Evolutionary conservation across 176 grass and related monocot genomes (phyloP).

Genomic region (Carex cristatella): DNA sequence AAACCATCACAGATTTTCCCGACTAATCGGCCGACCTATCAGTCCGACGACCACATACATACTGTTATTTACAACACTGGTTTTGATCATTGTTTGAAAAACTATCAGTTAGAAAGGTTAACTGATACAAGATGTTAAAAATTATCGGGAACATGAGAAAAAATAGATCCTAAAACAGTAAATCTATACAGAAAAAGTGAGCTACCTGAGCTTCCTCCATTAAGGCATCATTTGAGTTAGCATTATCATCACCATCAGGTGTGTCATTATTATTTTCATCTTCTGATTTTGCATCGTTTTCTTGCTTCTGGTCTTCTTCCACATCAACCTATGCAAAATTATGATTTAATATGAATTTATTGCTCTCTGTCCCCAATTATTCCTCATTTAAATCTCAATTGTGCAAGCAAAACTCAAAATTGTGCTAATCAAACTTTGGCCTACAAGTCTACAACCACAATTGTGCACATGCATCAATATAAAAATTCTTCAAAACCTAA

Average conservation of each 20-base stretch:
- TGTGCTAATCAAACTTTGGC: background rate
- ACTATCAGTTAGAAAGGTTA: background rate
- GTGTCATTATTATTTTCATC: conserved; percentile 6
- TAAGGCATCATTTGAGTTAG: background rate
- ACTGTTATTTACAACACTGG: no score
- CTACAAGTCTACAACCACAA: background rate
- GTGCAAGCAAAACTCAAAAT: background rate
- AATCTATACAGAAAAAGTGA: background rate
- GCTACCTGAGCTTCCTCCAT: conserved; percentile 14
- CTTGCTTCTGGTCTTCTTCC: background rate
- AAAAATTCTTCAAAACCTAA: background rate
- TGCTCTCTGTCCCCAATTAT: background rate
- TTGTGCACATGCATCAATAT: background rate
- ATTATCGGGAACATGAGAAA: background rate
- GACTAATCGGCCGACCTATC: no score
- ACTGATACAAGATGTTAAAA: background rate
- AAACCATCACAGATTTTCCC: no score
- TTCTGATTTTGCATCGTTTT: conserved; percentile 4
- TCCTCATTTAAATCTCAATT: background rate
- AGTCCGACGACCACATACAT: no score
- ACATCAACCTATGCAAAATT: background rate
- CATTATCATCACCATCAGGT: background rate
- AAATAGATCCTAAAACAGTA: background rate
- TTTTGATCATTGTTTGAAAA: background rate
- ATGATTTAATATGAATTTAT: background rate